phyloP scores from a whole-genome alignment of 2,329 filamentous ascomycete species.

The Diaporthe nobilis region DNA sequence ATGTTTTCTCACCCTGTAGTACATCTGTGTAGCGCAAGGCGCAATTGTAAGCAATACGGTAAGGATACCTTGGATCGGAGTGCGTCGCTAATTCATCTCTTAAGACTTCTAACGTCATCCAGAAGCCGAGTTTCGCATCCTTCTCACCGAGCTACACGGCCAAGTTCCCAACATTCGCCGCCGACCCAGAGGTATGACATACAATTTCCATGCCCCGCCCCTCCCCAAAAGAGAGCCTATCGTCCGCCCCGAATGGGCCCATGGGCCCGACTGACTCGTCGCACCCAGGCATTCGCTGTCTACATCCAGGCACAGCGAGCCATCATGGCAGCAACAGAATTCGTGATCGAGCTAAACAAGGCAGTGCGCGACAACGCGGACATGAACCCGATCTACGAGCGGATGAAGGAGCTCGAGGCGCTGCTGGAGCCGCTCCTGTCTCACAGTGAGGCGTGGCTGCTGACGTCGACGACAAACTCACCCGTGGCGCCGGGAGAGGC shows the following conservation, averaged over 20 bases:
- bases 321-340: conserved; percentile 62
- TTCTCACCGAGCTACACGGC: conserved; percentile 62
- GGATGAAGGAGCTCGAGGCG: conserved; percentile 58
- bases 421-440: conserved; percentile 55
- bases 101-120: conserved; percentile 7
- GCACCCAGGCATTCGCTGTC: conserved; percentile 55
- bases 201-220: background rate
- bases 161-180: conserved; percentile 56
- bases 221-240: no score
- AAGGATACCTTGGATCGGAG: conserved; percentile 42
- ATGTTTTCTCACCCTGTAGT: conserved; percentile 48
- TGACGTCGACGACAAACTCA: conserved; percentile 52
- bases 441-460: conserved; percentile 54
- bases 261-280: background rate
- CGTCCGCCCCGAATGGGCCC: background rate
- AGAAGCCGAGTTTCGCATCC: conserved; percentile 60
- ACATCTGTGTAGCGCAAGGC: conserved; percentile 64
- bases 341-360: conserved; percentile 63
- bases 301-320: conserved; percentile 64
- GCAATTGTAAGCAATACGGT: conserved; percentile 66
- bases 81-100: background rate
- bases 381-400: conserved; percentile 56
- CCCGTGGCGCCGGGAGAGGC: conserved; percentile 56
- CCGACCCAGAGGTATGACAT: conserved; percentile 57
- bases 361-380: conserved; percentile 52